These are phyloP conservation scores for Fusarium devonianum DNA, from an alignment of 2,329 filamentous ascomycete genomes.

Conservation along the genomic window DNA sequence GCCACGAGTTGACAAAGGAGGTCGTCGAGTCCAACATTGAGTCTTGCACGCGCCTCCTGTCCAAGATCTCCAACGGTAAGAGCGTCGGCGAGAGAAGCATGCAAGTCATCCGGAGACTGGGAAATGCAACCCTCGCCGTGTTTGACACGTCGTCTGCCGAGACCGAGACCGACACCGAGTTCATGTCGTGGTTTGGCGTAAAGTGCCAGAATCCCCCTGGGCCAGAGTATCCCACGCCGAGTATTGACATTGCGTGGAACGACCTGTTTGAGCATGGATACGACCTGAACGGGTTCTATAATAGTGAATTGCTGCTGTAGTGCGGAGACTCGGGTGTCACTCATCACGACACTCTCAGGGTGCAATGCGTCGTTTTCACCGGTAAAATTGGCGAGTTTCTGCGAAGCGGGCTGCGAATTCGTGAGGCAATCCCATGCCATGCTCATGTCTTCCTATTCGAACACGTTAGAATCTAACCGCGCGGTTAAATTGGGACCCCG, in stretches of 20 bases:
- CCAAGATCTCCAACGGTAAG: slow-evolving; percentile 35
- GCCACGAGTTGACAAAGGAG: slow-evolving; percentile 29
- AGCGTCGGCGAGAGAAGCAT: slow-evolving; percentile 31
- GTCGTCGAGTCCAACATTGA: slow-evolving; percentile 36
- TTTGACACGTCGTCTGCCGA: slow-evolving; percentile 29
- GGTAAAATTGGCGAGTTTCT: too few relatives aligned
- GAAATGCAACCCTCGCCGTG: slow-evolving; percentile 32
- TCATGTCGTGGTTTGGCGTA: slow-evolving; percentile 39
- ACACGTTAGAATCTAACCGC: too few relatives aligned
- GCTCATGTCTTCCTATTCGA: too few relatives aligned
- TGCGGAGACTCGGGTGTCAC: too few relatives aligned
- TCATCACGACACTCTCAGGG: too few relatives aligned
- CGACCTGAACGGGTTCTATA: slow-evolving; percentile 29
- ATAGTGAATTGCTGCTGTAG: slow-evolving; percentile 26
- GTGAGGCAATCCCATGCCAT: too few relatives aligned
- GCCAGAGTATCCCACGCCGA: slow-evolving; percentile 34
- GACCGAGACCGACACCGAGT: slow-evolving; percentile 35
- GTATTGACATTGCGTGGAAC: slow-evolving; percentile 37
- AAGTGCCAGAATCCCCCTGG: slow-evolving; percentile 31
- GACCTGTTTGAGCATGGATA: slow-evolving; percentile 37
- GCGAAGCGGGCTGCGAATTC: too few relatives aligned
- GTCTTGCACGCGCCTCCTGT: slow-evolving; percentile 24
- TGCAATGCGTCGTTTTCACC: too few relatives aligned
- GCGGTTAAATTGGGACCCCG: too few relatives aligned
- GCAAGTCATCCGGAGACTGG: slow-evolving; percentile 26